A percentile compares a stretch with the other conserved stretches of the same genome.
These are phyloP conservation scores for Sugiyamaella smithiae DNA, from an alignment of 805 yeast species.

Conservation along the genomic window DNA sequence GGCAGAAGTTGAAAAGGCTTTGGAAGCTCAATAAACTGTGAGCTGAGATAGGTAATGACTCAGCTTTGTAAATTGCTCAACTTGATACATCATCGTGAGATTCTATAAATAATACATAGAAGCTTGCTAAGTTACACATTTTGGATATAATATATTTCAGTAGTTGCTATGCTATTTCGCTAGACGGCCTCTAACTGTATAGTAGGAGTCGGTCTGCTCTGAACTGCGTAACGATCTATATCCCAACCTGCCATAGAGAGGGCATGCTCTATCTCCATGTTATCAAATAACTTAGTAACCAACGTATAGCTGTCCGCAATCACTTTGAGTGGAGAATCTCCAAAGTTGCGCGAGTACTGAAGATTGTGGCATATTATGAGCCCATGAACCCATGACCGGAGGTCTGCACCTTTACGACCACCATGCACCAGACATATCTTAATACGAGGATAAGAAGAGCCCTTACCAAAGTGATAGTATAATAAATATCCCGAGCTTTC, in stretches of 20 bases:
- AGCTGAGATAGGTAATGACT: too few species aligned
- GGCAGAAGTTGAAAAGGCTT: constrained; percentile 22
- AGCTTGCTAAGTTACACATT: too few species aligned
- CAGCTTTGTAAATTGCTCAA: too few species aligned
- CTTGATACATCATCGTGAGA: too few species aligned
- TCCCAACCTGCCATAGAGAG: constrained; percentile 26
- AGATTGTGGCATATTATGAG: constrained; percentile 23
- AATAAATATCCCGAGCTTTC: constrained; percentile 18
- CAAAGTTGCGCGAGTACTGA: background rate
- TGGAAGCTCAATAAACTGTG: too few species aligned
- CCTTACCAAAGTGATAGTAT: constrained; percentile 5
- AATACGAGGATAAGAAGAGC: constrained; percentile 12
- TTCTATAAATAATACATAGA: too few species aligned
- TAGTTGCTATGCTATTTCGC: too few species aligned
- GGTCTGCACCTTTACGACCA: constrained; percentile 16
- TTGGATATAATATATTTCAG: too few species aligned
- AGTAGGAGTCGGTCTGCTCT: constrained; percentile 20
- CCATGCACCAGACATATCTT: constrained; percentile 24
- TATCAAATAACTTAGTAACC: constrained; percentile 19
- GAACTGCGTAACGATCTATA: constrained; percentile 21
- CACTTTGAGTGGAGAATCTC: constrained; percentile 12
- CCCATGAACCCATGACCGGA: constrained; percentile 34
- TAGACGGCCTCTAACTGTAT: background rate
- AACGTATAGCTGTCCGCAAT: constrained; percentile 13
- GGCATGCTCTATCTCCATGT: constrained; percentile 19